Conservation (phyloP, 352 stramenopile species). For the Globisporangium takayamanum region DNA sequence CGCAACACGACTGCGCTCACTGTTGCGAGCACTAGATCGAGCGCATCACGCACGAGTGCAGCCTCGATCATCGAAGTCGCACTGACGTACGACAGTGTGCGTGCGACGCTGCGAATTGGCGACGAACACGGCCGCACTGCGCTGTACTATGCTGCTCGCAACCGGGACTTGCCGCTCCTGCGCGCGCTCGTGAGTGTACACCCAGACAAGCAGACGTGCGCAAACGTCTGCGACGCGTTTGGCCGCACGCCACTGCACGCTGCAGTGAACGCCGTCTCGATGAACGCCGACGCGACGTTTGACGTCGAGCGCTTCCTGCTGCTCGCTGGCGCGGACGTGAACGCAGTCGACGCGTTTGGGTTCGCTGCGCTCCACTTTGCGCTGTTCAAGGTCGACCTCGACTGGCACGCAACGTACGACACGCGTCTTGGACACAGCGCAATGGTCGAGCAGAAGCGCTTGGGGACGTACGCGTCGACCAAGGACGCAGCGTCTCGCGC, state of each 20-base stretch:
- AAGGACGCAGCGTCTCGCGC: constrained; percentile 36
- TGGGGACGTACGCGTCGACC: constrained; percentile 38
- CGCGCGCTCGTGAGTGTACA: constrained; percentile 34
- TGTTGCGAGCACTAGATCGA: not conserved
- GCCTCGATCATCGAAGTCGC: constrained; percentile 31
- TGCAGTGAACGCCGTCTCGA: constrained; percentile 56
- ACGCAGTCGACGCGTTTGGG: constrained; percentile 50
- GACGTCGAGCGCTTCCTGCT: constrained; percentile 70
- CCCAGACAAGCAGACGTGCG: constrained; percentile 24
- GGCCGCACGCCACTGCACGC: constrained; percentile 64
- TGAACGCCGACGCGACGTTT: constrained; percentile 70
- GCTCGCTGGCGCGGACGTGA: constrained; percentile 41
- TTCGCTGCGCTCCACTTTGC: constrained; percentile 62
- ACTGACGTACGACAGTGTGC: constrained; percentile 34
- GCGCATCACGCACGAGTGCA: not conserved
- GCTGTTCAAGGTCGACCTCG: constrained; percentile 56
- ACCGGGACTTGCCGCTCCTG: constrained; percentile 59
- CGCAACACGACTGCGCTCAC: constrained; percentile 5
- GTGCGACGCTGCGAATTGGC: constrained; percentile 25
- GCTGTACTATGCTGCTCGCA: constrained; percentile 59
- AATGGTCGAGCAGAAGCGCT: constrained; percentile 19
- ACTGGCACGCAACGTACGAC: constrained; percentile 60
- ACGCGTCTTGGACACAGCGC: constrained; percentile 28
- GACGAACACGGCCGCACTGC: constrained; percentile 41
- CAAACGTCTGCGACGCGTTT: constrained; percentile 46